These are phyloP conservation scores for Hemileccinum impolitum DNA, from an alignment of 768 basidiomycete species.

Conservation along the genomic window DNA sequence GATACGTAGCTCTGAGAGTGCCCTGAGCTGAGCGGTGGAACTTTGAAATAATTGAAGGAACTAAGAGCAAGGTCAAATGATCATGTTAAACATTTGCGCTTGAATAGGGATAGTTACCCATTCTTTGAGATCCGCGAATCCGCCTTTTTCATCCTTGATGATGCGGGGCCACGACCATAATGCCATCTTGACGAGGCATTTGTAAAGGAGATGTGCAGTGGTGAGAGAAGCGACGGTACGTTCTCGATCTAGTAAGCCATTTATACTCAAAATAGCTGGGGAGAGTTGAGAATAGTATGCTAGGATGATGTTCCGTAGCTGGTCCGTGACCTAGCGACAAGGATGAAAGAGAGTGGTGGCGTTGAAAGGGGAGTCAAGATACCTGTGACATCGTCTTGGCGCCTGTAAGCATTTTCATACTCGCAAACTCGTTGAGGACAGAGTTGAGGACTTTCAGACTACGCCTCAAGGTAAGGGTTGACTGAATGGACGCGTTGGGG, in stretches of 20 bases:
- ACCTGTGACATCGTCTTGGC: conserved; percentile 65
- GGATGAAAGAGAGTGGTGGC: not conserved
- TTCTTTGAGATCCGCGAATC: conserved; percentile 40
- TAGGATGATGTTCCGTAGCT: conserved; percentile 52
- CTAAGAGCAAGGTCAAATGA: conserved; percentile 34
- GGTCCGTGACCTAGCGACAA: conserved; percentile 20
- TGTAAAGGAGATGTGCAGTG: conserved; percentile 69
- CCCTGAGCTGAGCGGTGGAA: conserved; percentile 54
- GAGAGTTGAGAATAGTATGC: conserved; percentile 57
- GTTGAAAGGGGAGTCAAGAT: conserved; percentile 14
- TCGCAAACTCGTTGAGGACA: conserved; percentile 66
- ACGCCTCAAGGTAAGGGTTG: conserved; percentile 53
- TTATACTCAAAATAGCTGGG: conserved; percentile 33
- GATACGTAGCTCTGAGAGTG: conserved; percentile 56
- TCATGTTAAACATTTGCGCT: not conserved
- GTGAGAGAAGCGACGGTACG: conserved; percentile 45
- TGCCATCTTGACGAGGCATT: conserved; percentile 67
- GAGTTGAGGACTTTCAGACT: conserved; percentile 61
- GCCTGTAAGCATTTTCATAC: conserved; percentile 67
- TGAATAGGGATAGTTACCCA: conserved; percentile 48
- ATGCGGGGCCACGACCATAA: conserved; percentile 67
- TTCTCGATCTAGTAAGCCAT: conserved; percentile 34
- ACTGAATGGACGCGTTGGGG: conserved; percentile 38
- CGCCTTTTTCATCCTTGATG: conserved; percentile 37
- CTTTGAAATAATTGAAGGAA: conserved; percentile 58